Percentiles rank a stretch among this genome's conserved stretches.
Conservation (phyloP, 179 eudicot species). For the Nepenthes alata region DNA sequence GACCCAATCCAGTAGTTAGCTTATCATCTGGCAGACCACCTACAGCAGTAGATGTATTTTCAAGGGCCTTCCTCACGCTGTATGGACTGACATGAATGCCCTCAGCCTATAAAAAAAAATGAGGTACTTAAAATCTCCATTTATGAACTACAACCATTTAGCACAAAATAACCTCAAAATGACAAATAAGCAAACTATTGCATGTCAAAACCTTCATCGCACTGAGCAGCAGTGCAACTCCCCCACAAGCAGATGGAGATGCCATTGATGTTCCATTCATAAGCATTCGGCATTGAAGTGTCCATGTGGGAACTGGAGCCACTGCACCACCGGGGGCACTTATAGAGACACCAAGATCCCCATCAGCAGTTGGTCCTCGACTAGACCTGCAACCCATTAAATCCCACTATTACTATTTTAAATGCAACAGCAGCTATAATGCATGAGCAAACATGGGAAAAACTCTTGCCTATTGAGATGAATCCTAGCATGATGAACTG, state of each 20-base stretch:
- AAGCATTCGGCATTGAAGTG: conserved; percentile 87
- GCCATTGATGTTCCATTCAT: conserved; percentile 99
- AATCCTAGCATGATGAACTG: no score
- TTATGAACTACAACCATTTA: background rate
- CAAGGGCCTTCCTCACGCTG: conserved; percentile 80
- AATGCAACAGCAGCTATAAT: no score
- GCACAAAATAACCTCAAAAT: background rate
- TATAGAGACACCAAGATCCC: conserved; percentile 82
- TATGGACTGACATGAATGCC: conserved; percentile 85
- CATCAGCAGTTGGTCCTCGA: conserved; percentile 97
- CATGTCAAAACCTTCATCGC: conserved; percentile 77
- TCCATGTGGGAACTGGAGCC: conserved; percentile 99
- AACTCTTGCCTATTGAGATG: no score
- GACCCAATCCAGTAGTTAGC: conserved; percentile 83
- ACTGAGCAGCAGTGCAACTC: conserved; percentile 77
- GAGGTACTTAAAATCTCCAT: background rate
- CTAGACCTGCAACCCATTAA: conserved; percentile 64
- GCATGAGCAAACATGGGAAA: no score
- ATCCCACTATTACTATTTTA: conserved; percentile 1
- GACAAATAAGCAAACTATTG: conserved; percentile 8
- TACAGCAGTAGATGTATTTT: conserved; percentile 65
- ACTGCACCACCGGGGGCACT: conserved; percentile 99
- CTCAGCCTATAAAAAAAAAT: conserved; percentile 52
- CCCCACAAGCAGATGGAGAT: conserved; percentile 98
- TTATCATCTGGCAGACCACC: conserved; percentile 82